Conservation (phyloP, 768 basidiomycete genomes). For the Rossbeevera mucosa region DNA sequence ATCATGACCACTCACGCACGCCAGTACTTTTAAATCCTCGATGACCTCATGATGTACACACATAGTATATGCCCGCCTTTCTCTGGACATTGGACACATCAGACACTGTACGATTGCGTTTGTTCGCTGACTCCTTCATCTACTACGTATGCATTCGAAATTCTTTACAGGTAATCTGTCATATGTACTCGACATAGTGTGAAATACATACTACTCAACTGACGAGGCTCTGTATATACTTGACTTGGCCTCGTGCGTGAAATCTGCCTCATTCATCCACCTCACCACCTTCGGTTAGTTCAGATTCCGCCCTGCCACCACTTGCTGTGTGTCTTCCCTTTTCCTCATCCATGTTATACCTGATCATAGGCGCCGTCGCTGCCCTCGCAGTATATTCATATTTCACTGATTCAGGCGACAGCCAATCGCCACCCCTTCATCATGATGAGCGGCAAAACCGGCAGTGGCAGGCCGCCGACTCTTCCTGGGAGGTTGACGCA, state of each 20-base stretch:
- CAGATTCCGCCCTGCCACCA: background rate
- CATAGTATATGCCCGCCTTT: background rate
- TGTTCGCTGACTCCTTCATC: conserved; percentile 1
- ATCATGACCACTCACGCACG: conserved; percentile 11
- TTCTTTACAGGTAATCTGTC: background rate
- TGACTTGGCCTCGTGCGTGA: background rate
- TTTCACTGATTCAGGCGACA: conserved; percentile 1
- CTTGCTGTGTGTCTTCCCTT: background rate
- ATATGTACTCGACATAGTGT: conserved; percentile 8
- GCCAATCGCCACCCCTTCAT: too few species aligned
- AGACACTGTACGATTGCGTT: conserved; percentile 7
- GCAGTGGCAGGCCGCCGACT: background rate
- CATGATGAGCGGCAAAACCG: conserved; percentile 8
- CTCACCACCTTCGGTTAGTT: background rate
- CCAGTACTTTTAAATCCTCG: background rate
- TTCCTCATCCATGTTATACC: conserved; percentile 11
- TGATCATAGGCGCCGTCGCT: conserved; percentile 8
- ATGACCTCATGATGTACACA: conserved; percentile 17
- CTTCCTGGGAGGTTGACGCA: background rate
- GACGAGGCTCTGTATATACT: background rate
- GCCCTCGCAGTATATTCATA: conserved; percentile 8
- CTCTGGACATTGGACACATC: conserved; percentile 14
- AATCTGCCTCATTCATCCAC: background rate
- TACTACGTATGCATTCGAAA: background rate
- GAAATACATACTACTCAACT: conserved; percentile 1